phyloP scores from a whole-genome alignment of 176 grass and related monocot species.

The Eremochloa ophiuroides region DNA sequence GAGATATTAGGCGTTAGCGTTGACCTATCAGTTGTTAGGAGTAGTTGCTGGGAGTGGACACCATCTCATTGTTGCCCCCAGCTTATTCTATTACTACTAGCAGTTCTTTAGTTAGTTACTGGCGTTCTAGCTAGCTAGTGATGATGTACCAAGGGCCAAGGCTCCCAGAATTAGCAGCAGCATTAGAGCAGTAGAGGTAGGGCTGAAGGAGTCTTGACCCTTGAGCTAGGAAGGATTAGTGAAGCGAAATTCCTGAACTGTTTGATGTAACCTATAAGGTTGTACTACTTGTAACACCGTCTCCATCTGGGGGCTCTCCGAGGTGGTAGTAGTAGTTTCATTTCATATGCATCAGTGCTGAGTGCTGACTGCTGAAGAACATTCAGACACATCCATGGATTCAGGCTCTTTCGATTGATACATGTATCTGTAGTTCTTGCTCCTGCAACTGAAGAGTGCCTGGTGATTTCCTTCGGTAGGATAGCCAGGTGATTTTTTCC shows the following conservation, averaged over 20 bases:
- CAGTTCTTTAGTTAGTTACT: background rate
- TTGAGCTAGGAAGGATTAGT: background rate
- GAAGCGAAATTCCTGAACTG: background rate
- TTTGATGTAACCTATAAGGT: background rate
- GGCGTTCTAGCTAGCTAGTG: background rate
- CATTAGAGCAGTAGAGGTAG: background rate
- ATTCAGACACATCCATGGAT: background rate
- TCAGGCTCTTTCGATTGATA: background rate
- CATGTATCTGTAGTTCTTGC: background rate
- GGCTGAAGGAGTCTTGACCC: background rate
- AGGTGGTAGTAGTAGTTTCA: background rate
- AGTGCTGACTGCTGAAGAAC: background rate
- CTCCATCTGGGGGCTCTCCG: background rate
- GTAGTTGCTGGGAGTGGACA: constrained; percentile 19
- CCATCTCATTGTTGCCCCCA: constrained; percentile 32
- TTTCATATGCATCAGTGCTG: background rate
- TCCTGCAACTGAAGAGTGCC: background rate
- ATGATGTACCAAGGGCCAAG: background rate
- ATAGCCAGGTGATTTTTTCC: too few relatives aligned
- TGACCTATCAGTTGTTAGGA: background rate
- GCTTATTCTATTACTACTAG: background rate
- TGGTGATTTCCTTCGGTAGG: too few relatives aligned
- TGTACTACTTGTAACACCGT: background rate
- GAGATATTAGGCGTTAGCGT: background rate
- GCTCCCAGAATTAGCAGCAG: background rate